Evolutionary conservation across 768 basidiomycete species (phyloP).

Genomic region (Panellus pusillus): DNA sequence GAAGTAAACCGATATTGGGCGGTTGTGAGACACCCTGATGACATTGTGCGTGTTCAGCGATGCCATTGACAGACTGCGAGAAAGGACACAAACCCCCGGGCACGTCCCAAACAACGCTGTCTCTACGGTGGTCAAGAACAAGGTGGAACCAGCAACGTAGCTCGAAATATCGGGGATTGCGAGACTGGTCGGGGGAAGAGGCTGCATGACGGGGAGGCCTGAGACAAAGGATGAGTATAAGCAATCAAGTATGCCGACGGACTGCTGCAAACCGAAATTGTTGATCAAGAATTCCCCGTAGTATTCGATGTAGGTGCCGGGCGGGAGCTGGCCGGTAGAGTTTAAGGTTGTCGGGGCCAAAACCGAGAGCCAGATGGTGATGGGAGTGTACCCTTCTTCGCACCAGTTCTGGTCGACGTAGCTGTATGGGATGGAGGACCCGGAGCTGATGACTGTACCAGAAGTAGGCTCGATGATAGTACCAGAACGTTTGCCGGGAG

Average conservation of each 20-base stretch:
- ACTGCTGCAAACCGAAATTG: slow-evolving; percentile 2
- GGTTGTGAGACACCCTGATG: neutral
- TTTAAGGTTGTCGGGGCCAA: neutral
- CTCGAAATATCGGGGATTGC: slow-evolving; percentile 5
- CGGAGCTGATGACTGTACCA: slow-evolving; percentile 1
- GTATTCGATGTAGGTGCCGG: slow-evolving; percentile 1
- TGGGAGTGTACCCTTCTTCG: slow-evolving; percentile 8
- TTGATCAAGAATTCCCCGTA: slow-evolving; percentile 2
- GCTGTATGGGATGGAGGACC: neutral
- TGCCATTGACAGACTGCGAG: neutral
- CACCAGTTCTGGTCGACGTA: slow-evolving; percentile 10
- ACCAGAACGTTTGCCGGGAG: neutral
- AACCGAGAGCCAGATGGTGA: slow-evolving; percentile 8
- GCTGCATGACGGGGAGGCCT: neutral
- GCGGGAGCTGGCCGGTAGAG: neutral
- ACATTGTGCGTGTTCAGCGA: neutral
- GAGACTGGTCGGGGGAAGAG: neutral
- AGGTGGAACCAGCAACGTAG: neutral
- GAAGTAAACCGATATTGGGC: neutral
- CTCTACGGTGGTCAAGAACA: slow-evolving; percentile 4
- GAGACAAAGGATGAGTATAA: neutral
- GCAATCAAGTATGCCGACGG: neutral
- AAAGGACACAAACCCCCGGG: slow-evolving; percentile 1
- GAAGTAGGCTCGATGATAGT: neutral
- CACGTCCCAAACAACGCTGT: neutral